phyloP scores from a whole-genome alignment of 2,329 filamentous ascomycete species.

The Fusarium sp. region DNA sequence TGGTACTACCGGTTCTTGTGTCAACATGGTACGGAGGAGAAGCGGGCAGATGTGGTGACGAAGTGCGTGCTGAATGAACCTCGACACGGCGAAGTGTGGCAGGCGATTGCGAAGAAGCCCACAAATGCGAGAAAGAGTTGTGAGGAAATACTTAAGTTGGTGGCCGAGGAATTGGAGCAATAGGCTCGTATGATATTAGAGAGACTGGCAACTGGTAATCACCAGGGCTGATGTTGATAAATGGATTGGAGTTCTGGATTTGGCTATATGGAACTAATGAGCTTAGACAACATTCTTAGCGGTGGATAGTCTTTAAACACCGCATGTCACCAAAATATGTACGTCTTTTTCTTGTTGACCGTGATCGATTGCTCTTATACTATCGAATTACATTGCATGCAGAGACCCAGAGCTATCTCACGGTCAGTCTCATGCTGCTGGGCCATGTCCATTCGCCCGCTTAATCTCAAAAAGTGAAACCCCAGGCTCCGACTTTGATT shows the following conservation, averaged over 20 bases:
- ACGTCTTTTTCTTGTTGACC: background rate
- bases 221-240: background rate
- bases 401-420: conserved; percentile 3
- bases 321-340: background rate
- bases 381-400: conserved; percentile 24
- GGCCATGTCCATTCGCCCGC: conserved; percentile 12
- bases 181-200: background rate
- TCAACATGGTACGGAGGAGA: conserved; percentile 94
- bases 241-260: conserved; percentile 20
- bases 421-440: conserved; percentile 20
- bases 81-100: conserved; percentile 92
- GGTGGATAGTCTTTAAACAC: background rate
- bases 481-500: conserved; percentile 17
- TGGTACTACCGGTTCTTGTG: conserved; percentile 96
- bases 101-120: conserved; percentile 84
- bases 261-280: conserved; percentile 20
- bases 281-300: conserved; percentile 17
- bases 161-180: conserved; percentile 61
- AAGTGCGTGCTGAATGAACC: conserved; percentile 88
- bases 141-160: conserved; percentile 85
- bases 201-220: background rate
- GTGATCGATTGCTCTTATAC: conserved; percentile 25
- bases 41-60: conserved; percentile 81
- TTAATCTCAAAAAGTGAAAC: conserved; percentile 11
- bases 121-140: conserved; percentile 76